phyloP scores from a whole-genome alignment of 2,329 filamentous ascomycete genomes.

The Aspergillus arachidicola region DNA sequence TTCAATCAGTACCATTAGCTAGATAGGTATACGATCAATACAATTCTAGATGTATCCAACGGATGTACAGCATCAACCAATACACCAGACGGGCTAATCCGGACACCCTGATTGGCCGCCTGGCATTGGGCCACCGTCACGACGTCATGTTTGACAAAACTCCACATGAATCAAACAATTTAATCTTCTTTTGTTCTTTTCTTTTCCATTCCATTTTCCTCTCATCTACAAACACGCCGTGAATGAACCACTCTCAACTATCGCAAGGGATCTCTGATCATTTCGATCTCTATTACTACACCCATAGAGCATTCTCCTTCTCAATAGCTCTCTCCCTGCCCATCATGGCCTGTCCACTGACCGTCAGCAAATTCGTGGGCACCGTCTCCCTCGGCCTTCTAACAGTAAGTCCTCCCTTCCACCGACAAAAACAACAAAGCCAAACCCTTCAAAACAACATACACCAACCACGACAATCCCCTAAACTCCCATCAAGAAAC shows the following conservation, averaged over 20 bases:
- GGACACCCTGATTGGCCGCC: not conserved
- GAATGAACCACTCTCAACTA: not conserved
- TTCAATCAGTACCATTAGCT: not conserved
- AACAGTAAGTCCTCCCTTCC: constrained; percentile 64
- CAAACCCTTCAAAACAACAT: not conserved
- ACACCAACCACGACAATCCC: not conserved
- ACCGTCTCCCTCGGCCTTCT: constrained; percentile 85
- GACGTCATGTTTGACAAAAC: constrained; percentile 5
- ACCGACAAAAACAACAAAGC: not conserved
- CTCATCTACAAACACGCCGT: not conserved
- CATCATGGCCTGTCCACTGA: constrained; percentile 70
- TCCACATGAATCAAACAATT: not conserved
- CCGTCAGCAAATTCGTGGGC: constrained; percentile 87
- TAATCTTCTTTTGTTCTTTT: not conserved
- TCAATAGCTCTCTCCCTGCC: not conserved
- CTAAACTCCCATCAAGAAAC: not conserved
- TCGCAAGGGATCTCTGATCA: not conserved
- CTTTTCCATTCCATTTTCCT: not conserved
- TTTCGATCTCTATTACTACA: not conserved
- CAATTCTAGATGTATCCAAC: not conserved
- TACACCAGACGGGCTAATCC: not conserved
- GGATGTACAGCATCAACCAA: not conserved
- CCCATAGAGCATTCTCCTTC: not conserved
- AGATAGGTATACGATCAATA: not conserved
- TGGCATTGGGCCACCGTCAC: not conserved